phyloP scores from a whole-genome alignment of 2,329 filamentous ascomycete genomes.

The Botrytis paeoniae region DNA sequence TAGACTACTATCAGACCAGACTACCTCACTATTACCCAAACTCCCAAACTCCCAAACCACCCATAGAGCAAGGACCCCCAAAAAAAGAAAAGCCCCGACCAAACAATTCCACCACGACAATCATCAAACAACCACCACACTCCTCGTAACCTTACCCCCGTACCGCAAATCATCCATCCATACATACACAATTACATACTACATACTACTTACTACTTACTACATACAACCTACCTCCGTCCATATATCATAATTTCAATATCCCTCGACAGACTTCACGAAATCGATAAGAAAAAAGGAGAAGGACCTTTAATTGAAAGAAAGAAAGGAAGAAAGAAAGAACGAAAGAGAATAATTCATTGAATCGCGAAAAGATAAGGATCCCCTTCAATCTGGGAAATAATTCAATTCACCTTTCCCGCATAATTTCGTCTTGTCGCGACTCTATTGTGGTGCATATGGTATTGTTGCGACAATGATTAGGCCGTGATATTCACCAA shows the following conservation, averaged over 20 bases:
- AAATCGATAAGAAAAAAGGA: background rate
- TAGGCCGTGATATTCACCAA: slow-evolving; percentile 29
- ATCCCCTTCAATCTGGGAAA: background rate
- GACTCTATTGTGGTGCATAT: slow-evolving; percentile 19
- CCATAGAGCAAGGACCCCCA: background rate
- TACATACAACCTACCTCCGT: background rate
- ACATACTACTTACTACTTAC: background rate
- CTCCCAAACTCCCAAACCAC: background rate
- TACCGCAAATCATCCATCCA: background rate
- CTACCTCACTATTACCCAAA: background rate
- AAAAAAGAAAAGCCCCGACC: background rate
- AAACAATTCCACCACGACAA: slow-evolving; percentile 1
- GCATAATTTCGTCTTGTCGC: slow-evolving; percentile 10
- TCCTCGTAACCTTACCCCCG: background rate
- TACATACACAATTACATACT: background rate
- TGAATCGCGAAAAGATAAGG: background rate
- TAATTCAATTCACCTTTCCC: slow-evolving; percentile 4
- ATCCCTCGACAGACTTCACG: background rate
- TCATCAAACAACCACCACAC: background rate
- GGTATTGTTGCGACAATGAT: slow-evolving; percentile 32
- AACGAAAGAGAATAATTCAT: background rate
- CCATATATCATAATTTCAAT: background rate
- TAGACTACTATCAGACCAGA: background rate
- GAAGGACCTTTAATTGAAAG: background rate
- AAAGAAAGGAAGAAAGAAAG: background rate